Evolutionary conservation across 106 monocot genomes (phyloP), one percentile per base, ranked within the genome.

Genomic region (Platanthera zijinensis): DNA sequence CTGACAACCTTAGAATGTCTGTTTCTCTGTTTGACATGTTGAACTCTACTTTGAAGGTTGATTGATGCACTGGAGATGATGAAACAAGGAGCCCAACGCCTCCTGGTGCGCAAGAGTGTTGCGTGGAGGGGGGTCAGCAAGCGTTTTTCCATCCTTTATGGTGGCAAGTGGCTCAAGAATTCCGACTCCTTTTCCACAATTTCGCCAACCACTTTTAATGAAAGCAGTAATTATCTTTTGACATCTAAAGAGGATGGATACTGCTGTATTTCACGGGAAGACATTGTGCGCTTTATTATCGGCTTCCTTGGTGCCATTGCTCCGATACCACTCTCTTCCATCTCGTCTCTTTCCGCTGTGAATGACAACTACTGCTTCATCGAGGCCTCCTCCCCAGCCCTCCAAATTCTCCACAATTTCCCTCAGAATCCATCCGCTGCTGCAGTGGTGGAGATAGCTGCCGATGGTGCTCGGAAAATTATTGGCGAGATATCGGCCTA

Each of bases 61-160:
- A 86, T 97, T n/a, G 96, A 97, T 79, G 91, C 93, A 13, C 81
- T 97, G 46, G 96, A 97, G 63, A 86, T 97, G 93, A 97, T 93
- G 93, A 97, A 91, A 79, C 91, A 97, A 54, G 96, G 96, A 5
- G 89, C 84, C 6, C 83, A 84, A 45, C 80, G 91, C 52, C 86
- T 97, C 71, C 87, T 97, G 1, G 93, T 97, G 50, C 96, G 96
- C 80, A 97, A 97, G 80, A 86, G 80, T 59, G 50, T 76, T 3
- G 68, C 83, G 10, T 97, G 93, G 93, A 86, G 80, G 72, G 91
- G 93, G 48, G 69, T 93, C 57, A 91, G 90, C 83, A 97, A 89
- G 85, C 87, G 96, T 19, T 97, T 97, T 72, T 97, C 96, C 25
- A 66, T 93, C 68, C 78, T 93, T 15, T 97, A 87, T 78, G 87